Base-by-base conservation (phyloP, 2,329 filamentous ascomycete genomes). In the Xylaria hypoxylon region DNA sequence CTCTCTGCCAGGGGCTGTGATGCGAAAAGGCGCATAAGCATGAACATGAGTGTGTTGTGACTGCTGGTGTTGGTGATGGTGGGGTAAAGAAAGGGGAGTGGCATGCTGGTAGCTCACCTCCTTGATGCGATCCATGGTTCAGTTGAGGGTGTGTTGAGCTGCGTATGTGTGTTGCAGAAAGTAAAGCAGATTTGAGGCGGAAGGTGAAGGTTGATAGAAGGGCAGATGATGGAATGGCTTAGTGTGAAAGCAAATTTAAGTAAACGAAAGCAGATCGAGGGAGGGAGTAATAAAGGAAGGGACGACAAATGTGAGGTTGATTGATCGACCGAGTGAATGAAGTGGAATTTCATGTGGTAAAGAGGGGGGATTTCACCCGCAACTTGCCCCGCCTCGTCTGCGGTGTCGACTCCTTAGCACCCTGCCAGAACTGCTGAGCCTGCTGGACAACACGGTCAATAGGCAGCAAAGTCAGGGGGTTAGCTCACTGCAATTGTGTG, bases 71-170 rank as follows among this genome's bases (percentile, higher is more conserved):
- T 74, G 59, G 71, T 66, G 69, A 74, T 78, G 73, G 75, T 77
- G 77, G 74, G 75, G 76, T 76, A 76, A 72, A 70, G 69, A 66
- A 69, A 67, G 68, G 70, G 64, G 69, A 68, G 45, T 31, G 65
- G 64, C 58, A 64, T 65, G 67, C 52, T 59, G 62, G 67, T 33
- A 86, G 66, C 90, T 86, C 82, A 94, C 92, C 87, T 94, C 90
- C 90, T 93, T 94, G 82, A 96, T 94, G 83, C 91, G 91, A 82
- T 96, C 92, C 92, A 95, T 95, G 78, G 78, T 86, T 80, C 55
- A 51, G 47, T 67, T 63, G 57, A 11, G 65, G 59, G 53, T 42
- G 56, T 67, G 70, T 65, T 61, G 6, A 48, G 65, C 68, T 71
- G 63, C 58, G 48, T 59, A 11, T 71, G 62, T 59, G 48, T 59